These are phyloP conservation scores for Posidonia oceanica DNA, from an alignment of 116 monocot species.

Conservation along the genomic window DNA sequence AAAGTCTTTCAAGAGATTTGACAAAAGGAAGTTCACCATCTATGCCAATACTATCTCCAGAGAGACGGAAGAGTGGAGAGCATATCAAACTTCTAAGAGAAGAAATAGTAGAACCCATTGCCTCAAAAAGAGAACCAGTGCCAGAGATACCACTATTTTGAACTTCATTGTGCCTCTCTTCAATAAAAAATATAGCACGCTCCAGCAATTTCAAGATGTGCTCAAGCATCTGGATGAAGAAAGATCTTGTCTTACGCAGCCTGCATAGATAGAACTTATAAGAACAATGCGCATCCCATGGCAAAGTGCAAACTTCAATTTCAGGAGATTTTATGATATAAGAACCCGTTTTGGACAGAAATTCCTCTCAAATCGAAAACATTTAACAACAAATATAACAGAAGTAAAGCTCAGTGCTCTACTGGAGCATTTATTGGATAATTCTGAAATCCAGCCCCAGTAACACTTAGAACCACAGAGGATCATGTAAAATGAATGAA, in stretches of 20 bases:
- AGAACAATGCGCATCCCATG: background rate
- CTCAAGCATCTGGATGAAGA: conserved; percentile 18
- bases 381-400: too few species aligned
- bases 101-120: conserved; percentile 27
- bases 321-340: too few species aligned
- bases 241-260: conserved; percentile 22
- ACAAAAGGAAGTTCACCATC: conserved; percentile 12
- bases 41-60: conserved; percentile 9
- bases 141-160: conserved; percentile 12
- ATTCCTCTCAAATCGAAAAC: too few species aligned
- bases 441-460: too few species aligned
- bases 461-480: too few species aligned
- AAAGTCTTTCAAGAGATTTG: conserved; percentile 39
- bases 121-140: conserved; percentile 23
- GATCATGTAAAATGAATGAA: too few species aligned
- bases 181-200: conserved; percentile 28
- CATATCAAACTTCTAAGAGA: conserved; percentile 42
- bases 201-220: conserved; percentile 30
- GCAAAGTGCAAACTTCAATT: background rate
- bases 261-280: conserved; percentile 24
- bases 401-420: too few species aligned
- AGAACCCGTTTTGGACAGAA: too few species aligned
- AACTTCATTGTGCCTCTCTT: conserved; percentile 44
- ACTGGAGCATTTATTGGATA: too few species aligned
- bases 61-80: conserved; percentile 42